Percentiles rank a stretch among this genome's conserved stretches.
phyloP scores from a whole-genome alignment of 306 rosid species.

The Parietaria judaica region DNA sequence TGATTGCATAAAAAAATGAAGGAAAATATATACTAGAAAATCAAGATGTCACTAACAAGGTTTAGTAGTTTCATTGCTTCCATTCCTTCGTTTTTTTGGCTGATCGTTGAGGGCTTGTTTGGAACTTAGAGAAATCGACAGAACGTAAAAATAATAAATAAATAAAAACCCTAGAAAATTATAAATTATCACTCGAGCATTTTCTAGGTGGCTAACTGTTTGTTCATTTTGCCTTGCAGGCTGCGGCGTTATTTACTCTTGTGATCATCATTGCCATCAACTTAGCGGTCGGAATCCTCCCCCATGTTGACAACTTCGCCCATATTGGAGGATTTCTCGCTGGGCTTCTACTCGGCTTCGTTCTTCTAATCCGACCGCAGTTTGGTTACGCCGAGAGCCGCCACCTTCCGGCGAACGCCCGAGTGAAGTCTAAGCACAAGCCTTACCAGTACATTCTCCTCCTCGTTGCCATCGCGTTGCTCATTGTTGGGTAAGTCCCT shows the following conservation, averaged over 20 bases:
- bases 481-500: slow-evolving; percentile 30
- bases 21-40: too few species aligned
- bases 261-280: slow-evolving; percentile 32
- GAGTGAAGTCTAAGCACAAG: slow-evolving; percentile 26
- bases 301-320: slow-evolving; percentile 42
- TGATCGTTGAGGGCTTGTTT: too few species aligned
- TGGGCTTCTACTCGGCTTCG: slow-evolving; percentile 41
- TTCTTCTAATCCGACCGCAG: slow-evolving; percentile 39
- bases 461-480: slow-evolving; percentile 20
- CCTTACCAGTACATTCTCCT: slow-evolving; percentile 27
- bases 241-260: slow-evolving; percentile 39
- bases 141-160: too few species aligned
- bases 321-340: slow-evolving; percentile 44
- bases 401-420: slow-evolving; percentile 25
- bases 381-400: slow-evolving; percentile 32
- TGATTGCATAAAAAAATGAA: too few species aligned
- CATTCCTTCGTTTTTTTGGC: too few species aligned
- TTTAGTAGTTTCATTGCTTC: too few species aligned
- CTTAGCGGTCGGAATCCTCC: slow-evolving; percentile 42
- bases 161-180: too few species aligned
- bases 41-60: too few species aligned
- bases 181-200: too few species aligned
- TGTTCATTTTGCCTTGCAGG: slow-evolving; percentile 15
- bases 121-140: too few species aligned
- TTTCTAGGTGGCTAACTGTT: too few species aligned